Evolutionary conservation across 73 alveolate species (phyloP), one percentile per base, ranked within the genome.

Genomic region (Paramecium sexaurelia): DNA sequence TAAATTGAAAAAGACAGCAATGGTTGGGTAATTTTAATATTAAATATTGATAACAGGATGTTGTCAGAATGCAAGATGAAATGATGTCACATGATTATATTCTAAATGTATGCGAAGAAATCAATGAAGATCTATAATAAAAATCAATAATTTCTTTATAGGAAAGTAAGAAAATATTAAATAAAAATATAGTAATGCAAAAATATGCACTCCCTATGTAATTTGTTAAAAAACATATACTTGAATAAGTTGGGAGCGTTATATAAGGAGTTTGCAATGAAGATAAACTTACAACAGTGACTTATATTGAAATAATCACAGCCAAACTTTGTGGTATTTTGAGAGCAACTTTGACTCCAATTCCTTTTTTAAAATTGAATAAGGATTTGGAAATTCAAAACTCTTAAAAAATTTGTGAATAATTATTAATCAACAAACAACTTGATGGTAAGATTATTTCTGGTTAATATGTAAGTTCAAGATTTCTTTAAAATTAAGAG

Each of bases 31-130:
- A 40, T 29, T 78, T 39, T 56, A 37, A 78, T 78, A 24, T 39
- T 41, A 71, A 51, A 51, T 51, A 51, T 51, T 22, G 67, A 35
- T 78, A 19, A 37, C 55, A 78, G 90, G 90, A 78, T 78, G 71
- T 78, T 22, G 55, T 39, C 26, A 78, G 90, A 78, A 22, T 78
- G 71, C 55, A 39, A 40, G 90, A 78, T 78, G 90, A 78, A 43
- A 19, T 78, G 55, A 29, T 78, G 43, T 78, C 90, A 41, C 43
- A 78, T 43, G 73, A 78, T 78, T 78, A 78, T 45, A 78, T 78
- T 78, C 39, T 39, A 24, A 40, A n/a, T 22, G 55, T 78, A 7
- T 17, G 90, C 6, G 90, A 78, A 45, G 90, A 78, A 41, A 78
- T 78, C 20, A 78, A 78, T 24, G 90, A 78, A 43, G 68, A 40